phyloP scores from a whole-genome alignment of 305 asterid genomes.

The Plantago coronopus region DNA sequence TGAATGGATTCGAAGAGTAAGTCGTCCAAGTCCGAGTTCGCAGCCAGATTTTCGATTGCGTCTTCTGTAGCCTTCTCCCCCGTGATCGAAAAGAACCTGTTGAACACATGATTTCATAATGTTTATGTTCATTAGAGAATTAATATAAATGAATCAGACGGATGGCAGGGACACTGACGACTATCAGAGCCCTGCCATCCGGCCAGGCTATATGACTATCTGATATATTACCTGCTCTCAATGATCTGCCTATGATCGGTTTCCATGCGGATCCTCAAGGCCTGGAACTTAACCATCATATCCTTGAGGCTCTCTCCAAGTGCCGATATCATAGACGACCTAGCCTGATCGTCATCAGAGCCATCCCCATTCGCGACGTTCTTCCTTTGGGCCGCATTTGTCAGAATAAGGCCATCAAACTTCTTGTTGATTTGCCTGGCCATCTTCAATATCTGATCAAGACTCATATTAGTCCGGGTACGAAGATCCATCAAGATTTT shows the following conservation, averaged over 20 bases:
- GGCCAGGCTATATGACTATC: no score
- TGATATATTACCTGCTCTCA: constrained; percentile 39
- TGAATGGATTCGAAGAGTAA: constrained; percentile 60
- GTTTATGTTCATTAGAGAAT: background rate
- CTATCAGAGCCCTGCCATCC: no score
- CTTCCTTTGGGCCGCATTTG: constrained; percentile 53
- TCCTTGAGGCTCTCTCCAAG: constrained; percentile 45
- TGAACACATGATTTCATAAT: background rate
- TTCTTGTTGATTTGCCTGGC: constrained; percentile 62
- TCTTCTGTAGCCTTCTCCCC: constrained; percentile 63
- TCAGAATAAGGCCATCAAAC: constrained; percentile 51
- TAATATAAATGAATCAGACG: no score
- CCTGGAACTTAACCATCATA: constrained; percentile 63
- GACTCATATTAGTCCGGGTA: constrained; percentile 36
- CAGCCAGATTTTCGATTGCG: constrained; percentile 55
- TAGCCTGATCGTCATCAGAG: constrained; percentile 43
- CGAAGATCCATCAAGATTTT: constrained; percentile 44
- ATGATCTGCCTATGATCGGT: constrained; percentile 56
- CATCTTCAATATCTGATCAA: constrained; percentile 45
- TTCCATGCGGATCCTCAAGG: constrained; percentile 50
- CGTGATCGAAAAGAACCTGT: constrained; percentile 45
- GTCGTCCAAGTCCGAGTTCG: constrained; percentile 44
- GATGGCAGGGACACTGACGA: no score
- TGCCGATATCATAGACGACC: constrained; percentile 52
- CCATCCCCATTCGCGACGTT: constrained; percentile 34